phyloP scores from a whole-genome alignment of 805 yeast genomes.

The Zygotorulaspora sp. region DNA sequence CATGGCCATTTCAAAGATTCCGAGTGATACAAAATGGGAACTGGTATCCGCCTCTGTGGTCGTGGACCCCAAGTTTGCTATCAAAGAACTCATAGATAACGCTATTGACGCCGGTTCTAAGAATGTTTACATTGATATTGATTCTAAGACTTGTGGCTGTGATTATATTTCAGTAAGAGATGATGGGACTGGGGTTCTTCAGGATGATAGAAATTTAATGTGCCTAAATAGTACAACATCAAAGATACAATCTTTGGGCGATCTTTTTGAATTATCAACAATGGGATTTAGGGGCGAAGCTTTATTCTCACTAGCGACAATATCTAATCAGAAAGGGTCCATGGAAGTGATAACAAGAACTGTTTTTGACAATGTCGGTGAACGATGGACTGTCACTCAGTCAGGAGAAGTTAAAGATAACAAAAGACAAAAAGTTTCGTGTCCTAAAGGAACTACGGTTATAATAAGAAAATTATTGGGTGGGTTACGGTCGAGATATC shows the following conservation, averaged over 20 bases:
- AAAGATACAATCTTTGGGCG: slow-evolving; percentile 33
- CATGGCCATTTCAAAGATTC: slow-evolving; percentile 21
- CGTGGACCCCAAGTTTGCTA: slow-evolving; percentile 35
- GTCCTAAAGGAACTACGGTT: slow-evolving; percentile 38
- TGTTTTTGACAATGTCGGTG: slow-evolving; percentile 30
- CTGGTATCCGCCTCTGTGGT: slow-evolving; percentile 33
- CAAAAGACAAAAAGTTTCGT: slow-evolving; percentile 23
- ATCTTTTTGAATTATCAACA: slow-evolving; percentile 31
- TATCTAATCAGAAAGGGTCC: slow-evolving; percentile 23
- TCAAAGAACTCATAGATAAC: slow-evolving; percentile 42
- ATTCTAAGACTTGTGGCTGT: slow-evolving; percentile 38
- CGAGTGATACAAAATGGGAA: slow-evolving; percentile 15
- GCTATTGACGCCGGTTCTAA: slow-evolving; percentile 37
- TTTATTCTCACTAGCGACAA: slow-evolving; percentile 37
- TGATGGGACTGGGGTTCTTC: slow-evolving; percentile 39
- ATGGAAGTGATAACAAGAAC: slow-evolving; percentile 35
- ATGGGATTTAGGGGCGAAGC: slow-evolving; percentile 53
- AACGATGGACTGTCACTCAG: slow-evolving; percentile 36
- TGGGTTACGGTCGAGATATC: slow-evolving; percentile 35
- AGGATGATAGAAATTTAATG: slow-evolving; percentile 32
- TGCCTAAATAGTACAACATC: slow-evolving; percentile 43
- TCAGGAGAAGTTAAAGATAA: slow-evolving; percentile 27
- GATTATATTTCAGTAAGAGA: slow-evolving; percentile 35
- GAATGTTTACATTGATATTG: slow-evolving; percentile 38
- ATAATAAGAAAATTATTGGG: slow-evolving; percentile 33